Conservation (phyloP, 345 rosid genomes). For the Arabidopsis thaliana region DNA sequence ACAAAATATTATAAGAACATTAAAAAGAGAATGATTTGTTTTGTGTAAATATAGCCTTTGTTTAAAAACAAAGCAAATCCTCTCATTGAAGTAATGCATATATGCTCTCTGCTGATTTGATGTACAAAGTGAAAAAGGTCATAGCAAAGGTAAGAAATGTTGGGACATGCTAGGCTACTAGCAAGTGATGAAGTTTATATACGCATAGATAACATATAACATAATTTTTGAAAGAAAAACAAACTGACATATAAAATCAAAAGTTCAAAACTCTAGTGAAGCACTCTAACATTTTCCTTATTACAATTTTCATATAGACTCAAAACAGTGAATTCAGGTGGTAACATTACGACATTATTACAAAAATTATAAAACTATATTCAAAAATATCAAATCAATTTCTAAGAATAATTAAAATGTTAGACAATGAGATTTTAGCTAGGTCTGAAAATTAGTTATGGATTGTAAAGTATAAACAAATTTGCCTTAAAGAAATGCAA, state of each 20-base stretch:
- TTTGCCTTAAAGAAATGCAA: neutral
- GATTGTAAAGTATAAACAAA: neutral
- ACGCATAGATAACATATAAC: neutral
- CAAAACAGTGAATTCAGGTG: neutral
- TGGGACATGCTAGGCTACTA: neutral
- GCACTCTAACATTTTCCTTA: neutral
- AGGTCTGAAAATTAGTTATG: neutral
- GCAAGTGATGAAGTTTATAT: constrained; percentile 14
- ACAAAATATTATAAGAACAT: neutral
- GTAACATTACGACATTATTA: neutral
- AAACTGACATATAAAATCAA: neutral
- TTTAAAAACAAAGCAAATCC: constrained; percentile 48
- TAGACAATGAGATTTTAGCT: neutral
- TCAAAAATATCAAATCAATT: too few relatives aligned
- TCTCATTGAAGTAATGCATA: constrained; percentile 62
- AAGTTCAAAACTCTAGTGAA: neutral
- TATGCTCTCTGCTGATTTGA: constrained; percentile 43
- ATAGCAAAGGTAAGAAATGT: constrained; percentile 6
- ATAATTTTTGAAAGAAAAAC: neutral
- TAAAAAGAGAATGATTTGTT: constrained; percentile 16
- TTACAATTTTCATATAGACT: neutral
- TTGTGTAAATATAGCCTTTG: constrained; percentile 28
- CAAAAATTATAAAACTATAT: neutral
- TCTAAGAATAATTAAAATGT: neutral
- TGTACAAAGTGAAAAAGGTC: constrained; percentile 28